Conservation (phyloP, 495 filamentous ascomycete genomes). For the Penicillium samsonianum region DNA sequence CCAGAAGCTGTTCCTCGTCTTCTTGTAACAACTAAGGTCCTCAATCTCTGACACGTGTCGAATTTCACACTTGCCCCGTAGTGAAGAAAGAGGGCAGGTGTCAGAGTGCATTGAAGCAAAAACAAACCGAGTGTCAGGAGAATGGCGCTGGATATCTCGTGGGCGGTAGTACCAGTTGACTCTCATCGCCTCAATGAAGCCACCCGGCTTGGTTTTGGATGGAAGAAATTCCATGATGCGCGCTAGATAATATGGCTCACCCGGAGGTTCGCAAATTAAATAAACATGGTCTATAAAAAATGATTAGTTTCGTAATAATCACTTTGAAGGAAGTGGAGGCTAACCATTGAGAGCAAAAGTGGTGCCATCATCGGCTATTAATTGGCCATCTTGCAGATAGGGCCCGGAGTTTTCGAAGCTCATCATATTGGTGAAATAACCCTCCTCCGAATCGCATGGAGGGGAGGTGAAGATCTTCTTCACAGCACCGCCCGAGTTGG, state of each 20-base stretch:
- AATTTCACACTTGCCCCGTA: conserved; percentile 91
- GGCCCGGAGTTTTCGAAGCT: conserved; percentile 73
- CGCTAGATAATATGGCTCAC: conserved; percentile 95
- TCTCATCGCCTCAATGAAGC: conserved; percentile 80
- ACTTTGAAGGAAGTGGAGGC: conserved; percentile 32
- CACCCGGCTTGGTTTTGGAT: conserved; percentile 65
- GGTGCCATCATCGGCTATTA: conserved; percentile 90
- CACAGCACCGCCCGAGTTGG: conserved; percentile 37
- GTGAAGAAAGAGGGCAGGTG: conserved; percentile 83
- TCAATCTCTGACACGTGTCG: conserved; percentile 82
- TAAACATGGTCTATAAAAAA: conserved; percentile 84
- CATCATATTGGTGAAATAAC: conserved; percentile 73
- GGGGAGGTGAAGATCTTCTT: conserved; percentile 50
- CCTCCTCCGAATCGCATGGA: conserved; percentile 40
- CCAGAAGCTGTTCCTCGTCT: conserved; percentile 84
- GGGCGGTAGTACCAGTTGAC: conserved; percentile 99
- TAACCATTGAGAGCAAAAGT: conserved; percentile 81
- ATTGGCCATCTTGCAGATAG: conserved; percentile 71
- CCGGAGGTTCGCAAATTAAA: conserved; percentile 94
- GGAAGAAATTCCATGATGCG: conserved; percentile 98
- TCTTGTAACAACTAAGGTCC: conserved; percentile 81
- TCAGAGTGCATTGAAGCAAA: conserved; percentile 99
- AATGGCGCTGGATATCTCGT: conserved; percentile 89
- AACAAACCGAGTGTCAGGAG: conserved; percentile 82
- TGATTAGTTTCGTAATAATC: conserved; percentile 23